Evolutionary conservation across 331 rosid species (phyloP).

Genomic region (Rhamnella rubrinervis): DNA sequence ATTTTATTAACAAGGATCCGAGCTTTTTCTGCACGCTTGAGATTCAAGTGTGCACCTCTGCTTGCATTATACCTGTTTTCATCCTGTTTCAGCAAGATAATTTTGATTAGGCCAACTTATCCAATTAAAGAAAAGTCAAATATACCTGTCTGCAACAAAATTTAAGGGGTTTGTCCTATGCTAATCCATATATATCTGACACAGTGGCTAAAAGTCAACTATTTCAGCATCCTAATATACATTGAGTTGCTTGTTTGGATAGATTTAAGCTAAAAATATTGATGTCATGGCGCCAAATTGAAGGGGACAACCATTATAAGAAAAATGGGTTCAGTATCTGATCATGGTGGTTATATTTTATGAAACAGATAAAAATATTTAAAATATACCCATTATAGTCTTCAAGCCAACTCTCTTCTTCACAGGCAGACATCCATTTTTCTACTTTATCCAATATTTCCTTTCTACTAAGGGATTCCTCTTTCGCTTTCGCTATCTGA

Average conservation of each 20-base stretch:
- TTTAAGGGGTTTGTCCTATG: background rate
- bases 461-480: slow-evolving; percentile 84
- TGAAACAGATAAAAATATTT: background rate
- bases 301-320: background rate
- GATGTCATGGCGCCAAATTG: background rate
- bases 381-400: slow-evolving; percentile 87
- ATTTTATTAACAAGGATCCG: slow-evolving; percentile 87
- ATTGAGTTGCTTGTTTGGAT: too few species aligned
- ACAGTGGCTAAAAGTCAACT: too few species aligned
- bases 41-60: slow-evolving; percentile 94
- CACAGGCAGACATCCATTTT: slow-evolving; percentile 99
- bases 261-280: background rate
- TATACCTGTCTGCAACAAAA: background rate
- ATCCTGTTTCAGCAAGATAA: slow-evolving; percentile 62
- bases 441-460: slow-evolving; percentile 95
- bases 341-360: background rate
- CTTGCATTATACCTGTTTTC: slow-evolving; percentile 95
- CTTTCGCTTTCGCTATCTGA: slow-evolving; percentile 80
- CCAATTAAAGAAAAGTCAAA: background rate
- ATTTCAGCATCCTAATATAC: too few species aligned
- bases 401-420: slow-evolving; percentile 99
- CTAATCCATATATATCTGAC: background rate
- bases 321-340: background rate
- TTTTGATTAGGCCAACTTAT: slow-evolving; percentile 17
- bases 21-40: slow-evolving; percentile 94